Base-by-base conservation (phyloP, 129 eudicot genomes). In the Dittrichia graveolens region DNA sequence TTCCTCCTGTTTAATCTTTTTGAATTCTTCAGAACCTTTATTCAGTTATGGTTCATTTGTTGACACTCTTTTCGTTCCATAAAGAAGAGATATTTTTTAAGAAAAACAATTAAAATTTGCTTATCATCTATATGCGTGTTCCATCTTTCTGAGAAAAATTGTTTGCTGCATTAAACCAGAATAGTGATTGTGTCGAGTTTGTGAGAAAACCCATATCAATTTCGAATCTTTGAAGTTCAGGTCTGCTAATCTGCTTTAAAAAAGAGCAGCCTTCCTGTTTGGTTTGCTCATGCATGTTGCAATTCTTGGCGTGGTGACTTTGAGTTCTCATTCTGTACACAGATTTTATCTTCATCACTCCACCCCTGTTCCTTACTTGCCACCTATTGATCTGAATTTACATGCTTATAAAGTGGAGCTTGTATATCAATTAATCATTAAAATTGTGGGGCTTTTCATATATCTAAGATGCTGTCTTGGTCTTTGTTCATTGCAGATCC, bases 401-500 rank as follows among this genome's bases (percentile, higher is more conserved):
- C 1, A 24, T 24, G 31, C 31, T 24, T 24, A 24, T 24, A 24
- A 24, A 24, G 31, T 24, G 31, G 31, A 67, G 45, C 7, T 16
- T 66, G 60, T 54, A 43, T 16, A 12, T 49, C 7, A 71, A 48
- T 1, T 9, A 41, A 1, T 49, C 11, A 35, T 3, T 53, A 38
- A n/a, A 15, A 31, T 70, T 62, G 12, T 39, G 46, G 76, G 31
- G 50, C 10, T 62, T 10, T 80, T 35, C 78, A 61, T 43, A 39
- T 18, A 11, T 45, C 6, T 68, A 56, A 38, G 35, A 24, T 73
- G 7, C 38, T 11, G 61, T 78, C 19, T 38, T 52, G 81, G 39
- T 55, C 15, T 57, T 75, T n/a, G 37, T 6, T 83, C 47, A 58
- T 72, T 77, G 84, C 93, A 94, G 98, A 94, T 83, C 98, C 98